phyloP scores from a whole-genome alignment of 1,284 basidiomycete species.

The Mycena citricolor region DNA sequence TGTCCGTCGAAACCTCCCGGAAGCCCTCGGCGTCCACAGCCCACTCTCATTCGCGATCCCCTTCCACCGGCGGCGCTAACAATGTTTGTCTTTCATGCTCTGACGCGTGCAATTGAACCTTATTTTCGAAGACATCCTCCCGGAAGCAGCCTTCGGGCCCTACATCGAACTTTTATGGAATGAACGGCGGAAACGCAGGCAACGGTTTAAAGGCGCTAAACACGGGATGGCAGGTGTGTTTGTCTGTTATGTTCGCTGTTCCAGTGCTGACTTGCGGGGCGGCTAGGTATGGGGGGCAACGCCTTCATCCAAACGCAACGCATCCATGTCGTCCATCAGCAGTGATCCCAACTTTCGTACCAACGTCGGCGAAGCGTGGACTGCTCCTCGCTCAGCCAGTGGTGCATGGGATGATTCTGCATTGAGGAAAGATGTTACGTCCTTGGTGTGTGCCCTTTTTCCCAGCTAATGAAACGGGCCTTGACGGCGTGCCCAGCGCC shows the following conservation, averaged over 20 bases:
- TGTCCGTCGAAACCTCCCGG: conserved; percentile 59
- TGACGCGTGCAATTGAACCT: conserved; percentile 14
- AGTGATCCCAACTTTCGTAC: conserved; percentile 53
- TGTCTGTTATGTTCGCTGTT: conserved; percentile 12
- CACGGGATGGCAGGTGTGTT: conserved; percentile 69
- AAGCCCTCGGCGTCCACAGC: conserved; percentile 69
- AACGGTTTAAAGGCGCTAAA: conserved; percentile 53
- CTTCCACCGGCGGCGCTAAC: conserved; percentile 53
- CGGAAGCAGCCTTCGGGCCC: conserved; percentile 45
- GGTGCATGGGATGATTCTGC: conserved; percentile 66
- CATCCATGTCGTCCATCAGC: conserved; percentile 59
- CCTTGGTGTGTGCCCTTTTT: conserved; percentile 31
- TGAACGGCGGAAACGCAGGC: conserved; percentile 45
- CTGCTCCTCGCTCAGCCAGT: conserved; percentile 48
- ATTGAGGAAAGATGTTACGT: conserved; percentile 49
- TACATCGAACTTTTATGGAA: conserved; percentile 51
- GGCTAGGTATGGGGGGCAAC: conserved; percentile 59
- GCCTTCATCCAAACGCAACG: conserved; percentile 54
- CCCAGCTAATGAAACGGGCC: conserved; percentile 9
- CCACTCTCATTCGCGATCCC: conserved; percentile 61
- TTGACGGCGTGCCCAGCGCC: conserved; percentile 39
- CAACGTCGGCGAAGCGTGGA: conserved; percentile 53
- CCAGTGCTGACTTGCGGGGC: conserved; percentile 21
- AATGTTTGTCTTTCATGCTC: conserved; percentile 8
- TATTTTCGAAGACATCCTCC: conserved; percentile 42